Percentiles rank a stretch among this genome's conserved stretches.
These are phyloP conservation scores for Tuber melanosporum DNA, from an alignment of 495 filamentous ascomycete species.

Conservation along the genomic window DNA sequence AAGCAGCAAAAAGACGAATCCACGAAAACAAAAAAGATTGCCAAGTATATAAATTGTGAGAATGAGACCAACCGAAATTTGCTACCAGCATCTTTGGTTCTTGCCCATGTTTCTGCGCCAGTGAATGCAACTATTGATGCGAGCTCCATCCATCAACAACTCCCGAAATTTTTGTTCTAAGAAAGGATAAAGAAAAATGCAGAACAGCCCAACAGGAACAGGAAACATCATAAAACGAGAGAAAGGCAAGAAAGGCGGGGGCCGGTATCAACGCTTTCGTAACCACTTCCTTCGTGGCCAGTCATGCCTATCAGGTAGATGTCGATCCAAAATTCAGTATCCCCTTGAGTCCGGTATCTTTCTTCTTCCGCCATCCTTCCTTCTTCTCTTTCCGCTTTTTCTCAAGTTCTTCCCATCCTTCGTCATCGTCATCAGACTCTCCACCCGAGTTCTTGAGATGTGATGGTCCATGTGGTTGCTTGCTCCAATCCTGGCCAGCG, in stretches of 20 bases:
- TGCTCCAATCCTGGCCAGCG: conserved; percentile 48
- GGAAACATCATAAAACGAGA: conserved; percentile 30
- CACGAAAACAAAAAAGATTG: conserved; percentile 15
- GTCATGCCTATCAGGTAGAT: conserved; percentile 21
- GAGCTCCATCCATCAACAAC: conserved; percentile 32
- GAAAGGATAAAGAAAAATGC: conserved; percentile 32
- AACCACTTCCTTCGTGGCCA: conserved; percentile 8
- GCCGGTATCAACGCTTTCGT: conserved; percentile 20
- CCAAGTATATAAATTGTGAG: conserved; percentile 33
- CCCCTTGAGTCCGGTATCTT: conserved; percentile 37
- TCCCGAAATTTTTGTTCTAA: conserved; percentile 34
- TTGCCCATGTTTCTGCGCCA: conserved; percentile 27
- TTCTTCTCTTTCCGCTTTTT: conserved; percentile 40
- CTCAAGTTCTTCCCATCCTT: conserved; percentile 39
- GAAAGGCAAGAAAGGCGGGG: conserved; percentile 23
- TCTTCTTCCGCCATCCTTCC: conserved; percentile 40
- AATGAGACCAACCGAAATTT: conserved; percentile 31
- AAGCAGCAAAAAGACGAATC: neutral
- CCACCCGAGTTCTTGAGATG: conserved; percentile 29
- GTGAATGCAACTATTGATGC: conserved; percentile 37
- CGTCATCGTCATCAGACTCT: conserved; percentile 38
- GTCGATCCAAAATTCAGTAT: conserved; percentile 36
- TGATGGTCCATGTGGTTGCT: conserved; percentile 42
- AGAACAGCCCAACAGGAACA: conserved; percentile 17
- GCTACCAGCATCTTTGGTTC: conserved; percentile 24